A percentile compares a stretch with the other conserved stretches of the same genome.
Evolutionary conservation across 306 rosid species (phyloP).

Genomic region (Cucurbita maxima): DNA sequence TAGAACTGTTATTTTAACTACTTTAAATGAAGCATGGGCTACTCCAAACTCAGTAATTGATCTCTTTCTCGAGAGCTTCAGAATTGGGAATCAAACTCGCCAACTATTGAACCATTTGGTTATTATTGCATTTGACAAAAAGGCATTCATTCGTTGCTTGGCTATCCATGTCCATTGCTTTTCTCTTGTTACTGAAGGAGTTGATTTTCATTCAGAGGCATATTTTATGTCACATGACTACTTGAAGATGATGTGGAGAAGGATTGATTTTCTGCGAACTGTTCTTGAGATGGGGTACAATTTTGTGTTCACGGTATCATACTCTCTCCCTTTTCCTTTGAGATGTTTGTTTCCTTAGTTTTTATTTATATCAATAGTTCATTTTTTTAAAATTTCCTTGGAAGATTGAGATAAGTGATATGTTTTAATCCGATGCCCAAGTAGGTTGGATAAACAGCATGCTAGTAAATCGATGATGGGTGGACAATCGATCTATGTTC

Average conservation of each 20-base stretch:
- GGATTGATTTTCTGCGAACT: constrained; percentile 80
- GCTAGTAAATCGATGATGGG: background rate
- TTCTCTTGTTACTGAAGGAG: constrained; percentile 54
- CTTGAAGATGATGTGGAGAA: constrained; percentile 92
- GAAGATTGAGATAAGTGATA: background rate
- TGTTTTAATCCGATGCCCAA: background rate
- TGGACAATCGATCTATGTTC: background rate
- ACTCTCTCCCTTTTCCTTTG: constrained; percentile 1
- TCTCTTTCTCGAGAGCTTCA: constrained; percentile 87
- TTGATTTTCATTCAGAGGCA: constrained; percentile 64
- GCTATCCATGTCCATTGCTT: constrained; percentile 56
- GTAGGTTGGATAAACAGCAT: background rate
- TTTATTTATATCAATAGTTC: background rate
- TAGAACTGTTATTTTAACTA: constrained; percentile 72
- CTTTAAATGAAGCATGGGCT: constrained; percentile 95
- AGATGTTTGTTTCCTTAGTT: background rate
- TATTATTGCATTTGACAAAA: constrained; percentile 62
- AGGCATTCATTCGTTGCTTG: constrained; percentile 68
- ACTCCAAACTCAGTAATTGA: constrained; percentile 65
- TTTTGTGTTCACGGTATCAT: constrained; percentile 80
- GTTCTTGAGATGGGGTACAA: constrained; percentile 82
- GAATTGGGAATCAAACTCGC: constrained; percentile 52
- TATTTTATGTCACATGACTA: constrained; percentile 75
- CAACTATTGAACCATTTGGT: constrained; percentile 71
- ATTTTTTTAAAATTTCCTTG: background rate